These are phyloP conservation scores for Pisolithus microcarpus DNA, from an alignment of 768 basidiomycete species.

Conservation along the genomic window DNA sequence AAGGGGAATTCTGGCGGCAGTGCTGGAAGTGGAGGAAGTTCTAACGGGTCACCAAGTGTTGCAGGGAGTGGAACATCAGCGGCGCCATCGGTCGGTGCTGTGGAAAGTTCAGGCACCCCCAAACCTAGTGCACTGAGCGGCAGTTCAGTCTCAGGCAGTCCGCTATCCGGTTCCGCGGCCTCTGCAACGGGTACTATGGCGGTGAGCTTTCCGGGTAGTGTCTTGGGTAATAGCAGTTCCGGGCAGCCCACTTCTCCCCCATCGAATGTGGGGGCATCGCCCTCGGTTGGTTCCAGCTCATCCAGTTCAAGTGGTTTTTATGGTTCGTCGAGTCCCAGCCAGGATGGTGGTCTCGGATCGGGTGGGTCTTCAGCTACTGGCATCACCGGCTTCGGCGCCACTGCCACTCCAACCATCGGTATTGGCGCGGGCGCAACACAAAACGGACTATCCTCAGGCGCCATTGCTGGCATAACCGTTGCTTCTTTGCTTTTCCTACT, in stretches of 20 bases:
- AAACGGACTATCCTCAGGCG: conserved; percentile 34
- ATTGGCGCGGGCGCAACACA: conserved; percentile 9
- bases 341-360: conserved; percentile 1
- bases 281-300: neutral
- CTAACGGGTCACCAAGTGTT: neutral
- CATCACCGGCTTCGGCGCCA: conserved; percentile 8
- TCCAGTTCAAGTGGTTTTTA: neutral
- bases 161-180: neutral
- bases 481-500: conserved; percentile 27
- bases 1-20: neutral
- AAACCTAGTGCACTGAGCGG: neutral
- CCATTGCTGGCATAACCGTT: conserved; percentile 40
- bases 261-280: neutral
- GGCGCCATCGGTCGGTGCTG: neutral
- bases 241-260: neutral
- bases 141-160: neutral
- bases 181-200: neutral
- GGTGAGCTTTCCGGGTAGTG: neutral
- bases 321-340: neutral
- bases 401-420: conserved; percentile 9
- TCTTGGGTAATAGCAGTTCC: neutral
- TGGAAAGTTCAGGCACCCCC: neutral
- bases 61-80: neutral
- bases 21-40: neutral
- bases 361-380: conserved; percentile 9